Evolutionary conservation across 495 filamentous ascomycete species (phyloP), one percentile per base, ranked within the genome.

Genomic region (Penicillium steckii): DNA sequence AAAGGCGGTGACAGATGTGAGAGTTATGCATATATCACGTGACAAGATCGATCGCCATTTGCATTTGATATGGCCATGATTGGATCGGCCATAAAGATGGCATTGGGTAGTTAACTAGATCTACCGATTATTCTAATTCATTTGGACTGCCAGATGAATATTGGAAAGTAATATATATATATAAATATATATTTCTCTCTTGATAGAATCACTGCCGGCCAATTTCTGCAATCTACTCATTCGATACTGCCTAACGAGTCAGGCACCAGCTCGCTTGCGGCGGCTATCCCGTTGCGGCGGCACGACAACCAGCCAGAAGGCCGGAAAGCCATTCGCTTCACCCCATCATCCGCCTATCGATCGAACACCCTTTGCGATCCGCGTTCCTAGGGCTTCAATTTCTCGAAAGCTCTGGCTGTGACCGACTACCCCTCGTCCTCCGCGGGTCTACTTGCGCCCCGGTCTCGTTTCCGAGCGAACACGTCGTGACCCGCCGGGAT

Each of bases 221-320:
- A 30, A 44, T n/a, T 23, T 15, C 1, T n/a, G 10, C n/a, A 3
- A 9, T 32, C 10, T 37, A 37, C 1, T 2, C n/a, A 8, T 33
- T 15, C 46, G 24, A 6, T 24, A 3, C 3, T 56, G 50, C 67
- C 65, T 68, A 45, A 63, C 15, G 4, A 8, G 26, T 56, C 46
- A 65, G 65, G 65, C 60, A 61, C 7, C 48, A 46, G 48, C 58
- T 72, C 71, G 71, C 69, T 74, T 72, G 61, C 62, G 61, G 73
- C 73, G 73, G 60, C 67, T 77, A 73, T 69, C 70, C 65, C 59
- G 59, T 73, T 73, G 72, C 70, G 67, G 68, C 70, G 72, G 69
- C 69, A 72, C 56, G 64, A 66, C 62, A 69, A 69, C 73, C 71
- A 76, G 61, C 67, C 71, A 72, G 69, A 68, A 58, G 53, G 62